A percentile compares a stretch with the other conserved stretches of the same genome.
phyloP scores from a whole-genome alignment of 106 monocot species.

The Acorus gramineus region DNA sequence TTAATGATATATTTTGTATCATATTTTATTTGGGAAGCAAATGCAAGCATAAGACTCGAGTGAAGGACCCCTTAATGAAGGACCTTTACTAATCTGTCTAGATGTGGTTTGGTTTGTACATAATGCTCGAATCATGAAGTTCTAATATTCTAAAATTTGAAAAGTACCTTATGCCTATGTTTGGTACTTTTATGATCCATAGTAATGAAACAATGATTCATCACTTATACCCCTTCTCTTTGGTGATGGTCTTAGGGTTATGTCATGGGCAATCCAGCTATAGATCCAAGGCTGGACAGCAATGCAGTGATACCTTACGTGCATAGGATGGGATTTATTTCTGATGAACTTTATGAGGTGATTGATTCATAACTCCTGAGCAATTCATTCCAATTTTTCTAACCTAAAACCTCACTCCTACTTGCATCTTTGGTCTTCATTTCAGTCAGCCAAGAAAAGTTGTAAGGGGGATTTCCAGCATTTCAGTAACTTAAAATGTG shows the following conservation, averaged over 20 bases:
- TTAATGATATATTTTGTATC: too few relatives aligned
- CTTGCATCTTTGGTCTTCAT: background rate
- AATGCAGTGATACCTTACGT: background rate
- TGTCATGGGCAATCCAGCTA: conserved; percentile 28
- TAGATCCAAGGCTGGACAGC: conserved; percentile 5
- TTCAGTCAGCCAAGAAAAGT: too few relatives aligned
- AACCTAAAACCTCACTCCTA: background rate
- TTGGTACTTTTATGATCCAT: background rate
- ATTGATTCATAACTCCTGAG: background rate
- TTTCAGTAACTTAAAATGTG: too few relatives aligned
- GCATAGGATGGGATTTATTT: conserved; percentile 30
- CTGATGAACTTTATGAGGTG: conserved; percentile 35
- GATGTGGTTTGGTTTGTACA: too few relatives aligned
- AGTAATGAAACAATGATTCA: background rate
- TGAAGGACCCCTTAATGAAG: too few relatives aligned
- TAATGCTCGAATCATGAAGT: too few relatives aligned
- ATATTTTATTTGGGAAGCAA: too few relatives aligned
- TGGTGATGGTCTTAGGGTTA: conserved; percentile 22
- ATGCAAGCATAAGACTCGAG: too few relatives aligned
- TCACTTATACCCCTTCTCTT: background rate
- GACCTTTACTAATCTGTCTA: too few relatives aligned
- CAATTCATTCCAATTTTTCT: background rate
- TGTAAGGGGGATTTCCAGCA: too few relatives aligned
- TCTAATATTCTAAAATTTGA: too few relatives aligned
- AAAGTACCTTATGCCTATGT: too few relatives aligned